Conservation (phyloP, 2,329 filamentous ascomycete genomes). For the Atkinsonella hypoxylon region DNA sequence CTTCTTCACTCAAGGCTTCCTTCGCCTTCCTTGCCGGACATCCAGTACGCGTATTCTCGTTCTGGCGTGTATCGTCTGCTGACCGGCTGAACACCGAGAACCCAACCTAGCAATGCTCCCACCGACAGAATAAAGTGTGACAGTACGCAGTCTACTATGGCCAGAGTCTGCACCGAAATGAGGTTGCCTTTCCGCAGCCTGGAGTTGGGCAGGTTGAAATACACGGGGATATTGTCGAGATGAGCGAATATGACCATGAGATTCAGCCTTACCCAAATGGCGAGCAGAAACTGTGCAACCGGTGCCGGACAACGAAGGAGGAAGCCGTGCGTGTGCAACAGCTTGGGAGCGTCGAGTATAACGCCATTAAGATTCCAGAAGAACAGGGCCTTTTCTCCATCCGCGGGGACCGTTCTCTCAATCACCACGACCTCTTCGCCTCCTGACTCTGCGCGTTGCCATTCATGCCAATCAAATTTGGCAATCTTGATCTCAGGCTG, state of each 20-base stretch:
- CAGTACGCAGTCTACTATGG: slow-evolving; percentile 5
- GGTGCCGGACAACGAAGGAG: slow-evolving; percentile 6
- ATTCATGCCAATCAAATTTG: slow-evolving; percentile 30
- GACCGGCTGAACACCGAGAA: slow-evolving; percentile 7
- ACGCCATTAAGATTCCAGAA: slow-evolving; percentile 37
- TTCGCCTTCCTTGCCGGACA: not conserved
- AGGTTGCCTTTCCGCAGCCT: slow-evolving; percentile 2
- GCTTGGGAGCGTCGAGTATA: slow-evolving; percentile 16
- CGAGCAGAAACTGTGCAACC: slow-evolving; percentile 11
- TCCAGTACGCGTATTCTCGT: slow-evolving; percentile 4
- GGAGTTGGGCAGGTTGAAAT: slow-evolving; percentile 9
- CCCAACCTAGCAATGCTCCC: slow-evolving; percentile 6
- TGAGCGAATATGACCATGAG: slow-evolving; percentile 17
- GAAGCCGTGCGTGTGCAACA: not conserved
- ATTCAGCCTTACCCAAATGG: slow-evolving; percentile 18
- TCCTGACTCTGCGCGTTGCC: slow-evolving; percentile 25
- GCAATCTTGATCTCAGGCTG: slow-evolving; percentile 23
- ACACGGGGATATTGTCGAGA: slow-evolving; percentile 20
- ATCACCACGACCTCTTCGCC: slow-evolving; percentile 28
- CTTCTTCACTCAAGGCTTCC: no score
- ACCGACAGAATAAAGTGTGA: slow-evolving; percentile 7
- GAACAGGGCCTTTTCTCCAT: slow-evolving; percentile 33
- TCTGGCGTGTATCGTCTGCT: slow-evolving; percentile 6
- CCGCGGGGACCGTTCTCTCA: slow-evolving; percentile 33
- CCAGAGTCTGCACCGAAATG: not conserved